Percentiles rank a stretch among this genome's conserved stretches.
Evolutionary conservation across 1,139 yeast genomes (phyloP).

Genomic region (Diutina siamensis): DNA sequence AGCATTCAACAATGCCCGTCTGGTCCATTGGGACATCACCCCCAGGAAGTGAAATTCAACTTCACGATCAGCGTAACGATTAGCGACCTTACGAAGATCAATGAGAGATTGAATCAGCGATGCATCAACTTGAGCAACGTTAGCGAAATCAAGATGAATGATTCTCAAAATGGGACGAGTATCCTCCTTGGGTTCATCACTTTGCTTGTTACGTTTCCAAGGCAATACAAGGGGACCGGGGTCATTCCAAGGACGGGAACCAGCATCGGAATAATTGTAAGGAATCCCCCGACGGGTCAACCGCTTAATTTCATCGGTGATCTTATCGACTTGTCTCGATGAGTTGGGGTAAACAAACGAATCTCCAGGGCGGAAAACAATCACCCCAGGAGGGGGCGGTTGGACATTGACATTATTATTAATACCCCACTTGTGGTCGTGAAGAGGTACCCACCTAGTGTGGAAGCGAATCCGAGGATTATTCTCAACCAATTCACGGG

Average conservation of each 20-base stretch:
- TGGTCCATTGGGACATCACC: conserved; percentile 75
- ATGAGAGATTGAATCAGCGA: conserved; percentile 71
- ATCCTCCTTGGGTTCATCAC: conserved; percentile 22
- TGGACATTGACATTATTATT: conserved; percentile 47
- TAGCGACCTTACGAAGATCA: conserved; percentile 64
- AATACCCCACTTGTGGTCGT: conserved; percentile 26
- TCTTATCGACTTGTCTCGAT: conserved; percentile 58
- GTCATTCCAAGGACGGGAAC: conserved; percentile 87
- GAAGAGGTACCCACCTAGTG: conserved; percentile 73
- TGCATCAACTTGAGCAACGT: conserved; percentile 64
- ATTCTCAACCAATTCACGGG: conserved; percentile 15
- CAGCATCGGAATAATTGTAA: conserved; percentile 31
- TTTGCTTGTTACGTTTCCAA: conserved; percentile 10
- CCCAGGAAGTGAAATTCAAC: conserved; percentile 89
- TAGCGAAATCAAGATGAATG: conserved; percentile 70
- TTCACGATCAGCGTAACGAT: conserved; percentile 67
- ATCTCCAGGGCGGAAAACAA: conserved; percentile 77
- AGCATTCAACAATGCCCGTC: conserved; percentile 61
- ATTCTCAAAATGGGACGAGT: conserved; percentile 57
- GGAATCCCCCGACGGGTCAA: conserved; percentile 52
- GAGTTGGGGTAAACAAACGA: conserved; percentile 74
- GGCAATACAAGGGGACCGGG: conserved; percentile 53
- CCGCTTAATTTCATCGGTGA: conserved; percentile 56
- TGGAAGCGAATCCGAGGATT: conserved; percentile 36
- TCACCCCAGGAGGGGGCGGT: conserved; percentile 86